Base-by-base conservation (phyloP, 2,329 filamentous ascomycete species). In the Aureobasidium subglaciale region DNA sequence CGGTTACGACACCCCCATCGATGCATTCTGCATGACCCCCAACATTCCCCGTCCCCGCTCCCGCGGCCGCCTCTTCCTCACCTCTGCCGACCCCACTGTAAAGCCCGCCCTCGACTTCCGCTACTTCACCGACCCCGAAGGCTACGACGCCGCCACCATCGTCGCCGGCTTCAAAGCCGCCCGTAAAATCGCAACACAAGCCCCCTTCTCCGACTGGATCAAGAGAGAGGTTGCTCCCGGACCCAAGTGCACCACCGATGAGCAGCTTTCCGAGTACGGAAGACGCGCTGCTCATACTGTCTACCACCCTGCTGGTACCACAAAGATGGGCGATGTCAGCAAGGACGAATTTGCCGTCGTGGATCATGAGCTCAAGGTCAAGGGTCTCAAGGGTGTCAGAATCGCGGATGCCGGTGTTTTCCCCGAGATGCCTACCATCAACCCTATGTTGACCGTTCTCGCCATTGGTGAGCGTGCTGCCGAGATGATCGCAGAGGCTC, bases 1-100 rank as follows among this genome's bases (percentile, higher is more conserved):
- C 10, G 90, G 90, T 62, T 95, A 85, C 69, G 82, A 84, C 64
- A 75, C 76, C 37, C 82, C 82, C 46, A 75, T 85, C 59, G 86
- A 91, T 65, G 89, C 88, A 52, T 95, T 95, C 77, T 93, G 89
- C 81, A 93, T 93, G 86, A 93, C 89, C 15, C 89, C 89, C 65
- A 93, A 95, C 75, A 93, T 95, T 65, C 88, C 88, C 30, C 87
- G 89, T 22, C 86, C 89, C 25, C 84, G 87, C 54, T 90, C 87
- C 43, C 83, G 86, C 55, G 89, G 89, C 58, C 81, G 84, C 61
- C 76, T 92, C 65, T 92, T 87, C 74, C 81, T 92, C 62, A 89
- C 86, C 53, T 89, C 85, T 25, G 71, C 83, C 32, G 86, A 92
- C 71, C 87, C 88, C 1, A 77, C 67, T 61, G 84, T 88, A 68